Conservation (phyloP, 2,329 filamentous ascomycete species). For the Byssothecium circinans region DNA sequence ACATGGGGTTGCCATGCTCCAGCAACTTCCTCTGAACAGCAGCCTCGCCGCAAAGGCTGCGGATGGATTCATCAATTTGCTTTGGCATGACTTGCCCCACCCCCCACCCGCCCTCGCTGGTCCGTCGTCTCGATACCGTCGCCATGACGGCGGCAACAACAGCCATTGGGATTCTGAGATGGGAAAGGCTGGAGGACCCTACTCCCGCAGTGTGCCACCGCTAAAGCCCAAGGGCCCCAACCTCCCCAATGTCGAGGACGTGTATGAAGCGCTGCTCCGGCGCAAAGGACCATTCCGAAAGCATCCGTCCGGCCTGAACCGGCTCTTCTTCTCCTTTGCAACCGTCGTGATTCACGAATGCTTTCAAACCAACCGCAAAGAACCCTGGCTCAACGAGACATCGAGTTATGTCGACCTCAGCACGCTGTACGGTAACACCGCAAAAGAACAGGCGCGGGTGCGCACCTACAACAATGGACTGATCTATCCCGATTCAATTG, state of each 20-base stretch:
- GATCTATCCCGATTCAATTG: slow-evolving; percentile 67
- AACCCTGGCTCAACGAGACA: slow-evolving; percentile 63
- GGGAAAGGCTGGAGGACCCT: slow-evolving; percentile 59
- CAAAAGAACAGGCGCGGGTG: slow-evolving; percentile 56
- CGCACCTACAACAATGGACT: slow-evolving; percentile 59
- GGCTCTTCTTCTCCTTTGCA: slow-evolving; percentile 71
- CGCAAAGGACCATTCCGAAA: slow-evolving; percentile 59
- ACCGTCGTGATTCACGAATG: slow-evolving; percentile 62
- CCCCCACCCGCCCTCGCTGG: slow-evolving; percentile 52
- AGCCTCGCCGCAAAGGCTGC: slow-evolving; percentile 52
- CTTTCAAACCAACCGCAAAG: slow-evolving; percentile 62
- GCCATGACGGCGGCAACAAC: slow-evolving; percentile 48
- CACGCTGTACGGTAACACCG: slow-evolving; percentile 71
- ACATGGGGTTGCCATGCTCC: slow-evolving; percentile 56
- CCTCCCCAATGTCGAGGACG: slow-evolving; percentile 58
- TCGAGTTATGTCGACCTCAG: slow-evolving; percentile 72
- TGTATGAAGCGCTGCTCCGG: slow-evolving; percentile 66
- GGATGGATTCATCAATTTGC: slow-evolving; percentile 56
- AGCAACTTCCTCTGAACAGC: slow-evolving; percentile 54
- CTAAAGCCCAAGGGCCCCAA: slow-evolving; percentile 50
- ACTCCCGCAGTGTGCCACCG: slow-evolving; percentile 60
- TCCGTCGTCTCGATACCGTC: slow-evolving; percentile 48
- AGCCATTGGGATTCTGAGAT: slow-evolving; percentile 55
- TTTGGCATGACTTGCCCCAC: slow-evolving; percentile 57
- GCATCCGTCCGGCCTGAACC: slow-evolving; percentile 71